Base-by-base conservation (phyloP, 805 yeast species). In the Candida loeiensis region DNA sequence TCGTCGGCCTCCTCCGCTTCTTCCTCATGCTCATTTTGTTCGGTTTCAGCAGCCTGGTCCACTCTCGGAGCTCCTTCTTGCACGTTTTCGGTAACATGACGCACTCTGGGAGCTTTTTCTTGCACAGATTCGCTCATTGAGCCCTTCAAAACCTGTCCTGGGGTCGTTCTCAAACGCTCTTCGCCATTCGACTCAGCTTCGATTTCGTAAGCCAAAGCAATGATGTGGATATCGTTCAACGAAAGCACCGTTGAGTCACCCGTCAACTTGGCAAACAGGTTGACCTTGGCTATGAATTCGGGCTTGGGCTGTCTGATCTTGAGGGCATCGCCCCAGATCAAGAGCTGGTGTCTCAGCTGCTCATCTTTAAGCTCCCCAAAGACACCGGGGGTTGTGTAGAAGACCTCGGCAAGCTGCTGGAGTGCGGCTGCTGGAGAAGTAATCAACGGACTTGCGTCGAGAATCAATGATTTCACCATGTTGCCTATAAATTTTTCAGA, bases 371-470 rank as follows among this genome's bases (percentile, higher is more conserved):
- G 80, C 66, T 93, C 99, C 21, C 75, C 71, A 52, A 74, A 79
- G 13, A 93, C 98, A 1, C 96, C 90, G 11, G 98, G 97, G 2
- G 97, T 87, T 11, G 97, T 90, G 59, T 71, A 84, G 54, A 86
- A 86, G n/a, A 64, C 60, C 13, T 73, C 61, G 1, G 95, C 97
- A 55, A 74, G 77, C 47, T 76, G 77, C 52, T 81, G 80, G 33
- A 93, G 69, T 15, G 81, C 76, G 2, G 89, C 73, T 9, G 85
- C 86, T 4, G 93, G 73, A 53, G 87, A 95, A 2, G 95, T 84
- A 50, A 93, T 85, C 49, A 93, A 67, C 4, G 99, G 99, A 37
- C 96, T 93, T 3, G 99, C 98, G 74, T 93, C 99, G 49, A 93
- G 72, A 24, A 87, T 85, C 41, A 95, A 69, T 1, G 80, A 69